A percentile compares a stretch with the other conserved stretches of the same genome.
Conservation (phyloP, 202 grass and related monocot species). For the Elaeis oleifera region DNA sequence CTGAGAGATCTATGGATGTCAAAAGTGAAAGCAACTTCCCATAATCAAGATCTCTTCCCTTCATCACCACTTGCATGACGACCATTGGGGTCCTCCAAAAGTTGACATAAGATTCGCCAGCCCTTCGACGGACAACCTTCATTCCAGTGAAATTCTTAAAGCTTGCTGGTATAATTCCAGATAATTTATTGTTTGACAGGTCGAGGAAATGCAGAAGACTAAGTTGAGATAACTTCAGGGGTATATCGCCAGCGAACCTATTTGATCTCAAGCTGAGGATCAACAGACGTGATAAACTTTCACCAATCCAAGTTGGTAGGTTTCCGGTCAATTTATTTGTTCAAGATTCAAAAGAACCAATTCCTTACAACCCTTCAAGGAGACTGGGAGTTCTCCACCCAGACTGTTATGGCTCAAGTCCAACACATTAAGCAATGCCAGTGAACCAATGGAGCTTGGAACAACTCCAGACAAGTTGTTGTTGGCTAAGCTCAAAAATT, state of each 20-base stretch:
- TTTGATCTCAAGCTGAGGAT: conserved; percentile 29
- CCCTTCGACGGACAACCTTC: neutral
- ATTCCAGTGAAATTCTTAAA: conserved; percentile 27
- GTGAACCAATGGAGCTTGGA: neutral
- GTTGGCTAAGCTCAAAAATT: neutral
- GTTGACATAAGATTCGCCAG: neutral
- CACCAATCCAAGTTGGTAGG: conserved; percentile 29
- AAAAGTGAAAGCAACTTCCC: neutral
- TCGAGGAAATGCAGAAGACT: conserved; percentile 20
- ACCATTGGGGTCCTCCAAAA: neutral
- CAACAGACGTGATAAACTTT: conserved; percentile 3
- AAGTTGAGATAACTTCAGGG: conserved; percentile 7
- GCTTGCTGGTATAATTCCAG: conserved; percentile 26
- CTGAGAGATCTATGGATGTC: conserved; percentile 29
- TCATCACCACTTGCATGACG: conserved; percentile 8
- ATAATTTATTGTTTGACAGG: conserved; percentile 9
- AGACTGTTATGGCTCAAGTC: conserved; percentile 35
- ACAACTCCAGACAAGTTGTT: neutral
- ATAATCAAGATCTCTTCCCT: conserved; percentile 16
- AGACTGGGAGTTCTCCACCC: conserved; percentile 21
- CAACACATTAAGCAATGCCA: neutral
- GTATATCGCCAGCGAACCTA: conserved; percentile 33
- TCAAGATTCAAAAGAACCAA: conserved; percentile 29
- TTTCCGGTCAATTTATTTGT: conserved; percentile 19
- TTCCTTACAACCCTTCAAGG: neutral